These are phyloP conservation scores for Rhodotorula sp. DNA, from an alignment of 1,284 basidiomycete genomes.

Conservation along the genomic window DNA sequence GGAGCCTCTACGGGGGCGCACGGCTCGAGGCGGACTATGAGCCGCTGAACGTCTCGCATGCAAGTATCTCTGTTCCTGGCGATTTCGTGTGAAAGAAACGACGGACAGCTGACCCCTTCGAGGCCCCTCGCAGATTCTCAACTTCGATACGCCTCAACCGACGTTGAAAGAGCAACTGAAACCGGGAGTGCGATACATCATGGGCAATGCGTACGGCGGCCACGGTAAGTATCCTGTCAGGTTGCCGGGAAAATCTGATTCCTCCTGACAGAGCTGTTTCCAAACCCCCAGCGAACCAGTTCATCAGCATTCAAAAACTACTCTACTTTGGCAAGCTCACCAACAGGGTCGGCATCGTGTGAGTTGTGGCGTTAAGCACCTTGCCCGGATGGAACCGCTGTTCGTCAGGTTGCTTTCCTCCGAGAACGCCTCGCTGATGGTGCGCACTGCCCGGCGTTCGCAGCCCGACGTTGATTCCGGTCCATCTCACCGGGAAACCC, in stretches of 20 bases:
- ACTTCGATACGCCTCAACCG: slow-evolving; percentile 16
- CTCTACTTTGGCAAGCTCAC: slow-evolving; percentile 37
- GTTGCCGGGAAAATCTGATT: background rate
- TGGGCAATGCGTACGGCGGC: slow-evolving; percentile 28
- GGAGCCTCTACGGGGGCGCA: background rate
- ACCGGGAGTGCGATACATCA: slow-evolving; percentile 28
- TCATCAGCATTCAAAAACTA: slow-evolving; percentile 32
- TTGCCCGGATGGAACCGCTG: background rate
- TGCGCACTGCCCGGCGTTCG: background rate
- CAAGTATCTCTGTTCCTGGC: background rate
- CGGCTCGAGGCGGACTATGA: background rate
- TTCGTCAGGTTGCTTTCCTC: background rate
- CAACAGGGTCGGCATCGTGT: slow-evolving; percentile 39
- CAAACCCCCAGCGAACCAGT: slow-evolving; percentile 29
- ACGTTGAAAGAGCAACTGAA: slow-evolving; percentile 26
- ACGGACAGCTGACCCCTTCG: too few species aligned
- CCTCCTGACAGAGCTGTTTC: background rate
- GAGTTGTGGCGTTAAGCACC: background rate
- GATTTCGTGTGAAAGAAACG: too few species aligned
- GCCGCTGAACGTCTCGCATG: slow-evolving; percentile 14
- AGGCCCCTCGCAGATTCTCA: slow-evolving; percentile 16
- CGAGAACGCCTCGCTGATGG: background rate
- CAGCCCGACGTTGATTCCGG: slow-evolving; percentile 36
- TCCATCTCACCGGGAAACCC: slow-evolving; percentile 31
- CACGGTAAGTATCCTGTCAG: slow-evolving; percentile 18